Evolutionary conservation across 495 filamentous ascomycete species (phyloP).

Genomic region (Cryomyces minteri): DNA sequence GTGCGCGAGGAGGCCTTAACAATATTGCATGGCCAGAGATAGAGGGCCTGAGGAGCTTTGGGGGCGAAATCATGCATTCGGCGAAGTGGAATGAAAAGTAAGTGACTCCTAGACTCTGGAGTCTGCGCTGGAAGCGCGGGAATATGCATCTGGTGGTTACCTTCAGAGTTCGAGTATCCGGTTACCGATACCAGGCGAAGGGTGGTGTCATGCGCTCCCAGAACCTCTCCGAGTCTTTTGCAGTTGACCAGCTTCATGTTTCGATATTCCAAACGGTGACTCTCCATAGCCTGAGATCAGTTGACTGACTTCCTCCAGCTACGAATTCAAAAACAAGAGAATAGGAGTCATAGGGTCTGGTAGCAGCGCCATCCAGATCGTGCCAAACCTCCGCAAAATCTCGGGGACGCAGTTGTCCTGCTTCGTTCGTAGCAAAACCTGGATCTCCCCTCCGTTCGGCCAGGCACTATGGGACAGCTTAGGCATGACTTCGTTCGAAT

Average conservation of each 20-base stretch:
- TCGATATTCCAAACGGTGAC: not conserved
- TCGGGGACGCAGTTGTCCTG: conserved; percentile 10
- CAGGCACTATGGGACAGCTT: conserved; percentile 8
- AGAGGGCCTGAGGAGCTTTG: conserved; percentile 14
- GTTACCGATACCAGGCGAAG: no score
- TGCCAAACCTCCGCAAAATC: conserved; percentile 15
- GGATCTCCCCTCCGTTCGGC: conserved; percentile 17
- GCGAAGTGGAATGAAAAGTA: conserved; percentile 15
- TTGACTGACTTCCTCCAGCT: conserved; percentile 3
- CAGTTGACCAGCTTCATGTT: not conserved
- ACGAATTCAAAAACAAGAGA: conserved; percentile 18
- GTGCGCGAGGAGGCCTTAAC: conserved; percentile 16
- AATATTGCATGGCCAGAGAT: conserved; percentile 18
- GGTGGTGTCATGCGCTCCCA: no score
- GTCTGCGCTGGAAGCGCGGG: not conserved
- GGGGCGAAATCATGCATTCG: conserved; percentile 20
- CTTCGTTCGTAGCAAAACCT: conserved; percentile 17
- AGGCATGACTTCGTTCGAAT: not conserved
- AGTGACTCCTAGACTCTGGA: not conserved
- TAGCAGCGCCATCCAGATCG: conserved; percentile 19
- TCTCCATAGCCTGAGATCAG: not conserved
- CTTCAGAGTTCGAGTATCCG: no score
- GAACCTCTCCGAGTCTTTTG: no score
- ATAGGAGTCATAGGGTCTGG: conserved; percentile 19
- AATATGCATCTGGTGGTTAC: no score